Base-by-base conservation (phyloP, 768 basidiomycete species). In the Hygrocybe coccinea region DNA sequence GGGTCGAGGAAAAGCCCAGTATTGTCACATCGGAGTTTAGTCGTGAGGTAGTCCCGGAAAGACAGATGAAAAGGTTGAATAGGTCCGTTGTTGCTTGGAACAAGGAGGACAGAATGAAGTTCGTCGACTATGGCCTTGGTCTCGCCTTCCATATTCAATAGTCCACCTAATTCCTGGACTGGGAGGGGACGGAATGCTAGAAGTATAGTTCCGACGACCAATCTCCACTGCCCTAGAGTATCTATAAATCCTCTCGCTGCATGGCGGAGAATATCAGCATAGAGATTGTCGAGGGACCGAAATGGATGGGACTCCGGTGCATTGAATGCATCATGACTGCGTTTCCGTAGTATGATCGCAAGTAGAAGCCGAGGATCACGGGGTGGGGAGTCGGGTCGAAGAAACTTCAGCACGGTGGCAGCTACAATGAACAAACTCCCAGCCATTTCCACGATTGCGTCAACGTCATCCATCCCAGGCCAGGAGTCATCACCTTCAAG, bases 11-110 rank as follows among this genome's bases (percentile, higher is more conserved):
- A 51, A 33, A 51, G 36, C 72, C 29, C 29, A 29, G 29, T 29
- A 8, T 29, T 4, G 29, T 29, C 4, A 29, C 29, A 29, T 29
- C 29, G 29, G 29, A 8, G 3, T 29, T 29, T 29, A 8, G 3
- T 29, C 29, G 29, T 29, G 29, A 29, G 29, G 29, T 29, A 29
- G 29, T 29, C 29, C 29, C 29, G 29, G 29, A 29, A 29, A 4
- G 29, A 29, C 8, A 4, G 29, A 8, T 29, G 29, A 8, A 29
- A 29, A 8, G 29, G 29, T 8, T 29, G 29, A 8, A 29, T 66
- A 19, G 64, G 64, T n/a, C 62, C 57, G n/a, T 53, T n/a, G 39
- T 54, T 33, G 8, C 53, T 33, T 10, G 54, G 46, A 34, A 43
- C 6, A 7, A 58, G 41, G 22, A 61, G 37, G 15, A 51, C 33